Conservation (phyloP, 1,284 basidiomycete genomes). For the Afroboletus lepidellus region DNA sequence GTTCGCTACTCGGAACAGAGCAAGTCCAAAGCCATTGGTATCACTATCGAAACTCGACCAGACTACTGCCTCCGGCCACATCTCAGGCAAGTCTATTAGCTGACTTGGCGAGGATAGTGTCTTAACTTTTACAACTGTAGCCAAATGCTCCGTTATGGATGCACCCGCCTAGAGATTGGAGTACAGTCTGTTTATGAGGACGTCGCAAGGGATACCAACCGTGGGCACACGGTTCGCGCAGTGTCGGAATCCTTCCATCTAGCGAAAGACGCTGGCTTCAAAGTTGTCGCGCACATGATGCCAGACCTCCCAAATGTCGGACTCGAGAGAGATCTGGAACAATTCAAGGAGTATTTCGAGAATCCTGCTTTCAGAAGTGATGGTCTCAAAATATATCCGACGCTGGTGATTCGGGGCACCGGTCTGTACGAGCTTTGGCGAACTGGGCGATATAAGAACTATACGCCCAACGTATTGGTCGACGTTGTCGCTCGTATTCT, state of each 20-base stretch:
- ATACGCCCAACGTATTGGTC: slow-evolving; percentile 96
- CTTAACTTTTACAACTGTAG: slow-evolving; percentile 39
- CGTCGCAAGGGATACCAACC: slow-evolving; percentile 97
- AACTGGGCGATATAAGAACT: slow-evolving; percentile 97
- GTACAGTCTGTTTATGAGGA: slow-evolving; percentile 99
- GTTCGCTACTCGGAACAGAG: slow-evolving; percentile 95
- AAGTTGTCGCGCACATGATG: slow-evolving; percentile 99
- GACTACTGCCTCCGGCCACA: slow-evolving; percentile 98
- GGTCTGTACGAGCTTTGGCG: slow-evolving; percentile 97
- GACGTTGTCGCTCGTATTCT: slow-evolving; percentile 96
- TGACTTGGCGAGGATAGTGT: background rate
- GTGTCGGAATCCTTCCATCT: slow-evolving; percentile 98
- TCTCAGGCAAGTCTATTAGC: slow-evolving; percentile 56
- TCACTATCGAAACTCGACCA: slow-evolving; percentile 98
- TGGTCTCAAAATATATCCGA: slow-evolving; percentile 98
- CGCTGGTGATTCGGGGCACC: slow-evolving; percentile 96
- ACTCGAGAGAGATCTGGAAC: slow-evolving; percentile 94
- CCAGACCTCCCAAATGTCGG: slow-evolving; percentile 97
- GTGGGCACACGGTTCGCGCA: slow-evolving; percentile 96
- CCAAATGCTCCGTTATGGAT: slow-evolving; percentile 99
- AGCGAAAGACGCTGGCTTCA: slow-evolving; percentile 99
- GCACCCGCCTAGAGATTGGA: slow-evolving; percentile 96
- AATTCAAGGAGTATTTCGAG: slow-evolving; percentile 99
- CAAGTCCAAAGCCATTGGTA: slow-evolving; percentile 98
- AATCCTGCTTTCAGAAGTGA: slow-evolving; percentile 97